Base-by-base conservation (phyloP, 176 grass and related monocot genomes). In the Puccinellia tenuiflora region DNA sequence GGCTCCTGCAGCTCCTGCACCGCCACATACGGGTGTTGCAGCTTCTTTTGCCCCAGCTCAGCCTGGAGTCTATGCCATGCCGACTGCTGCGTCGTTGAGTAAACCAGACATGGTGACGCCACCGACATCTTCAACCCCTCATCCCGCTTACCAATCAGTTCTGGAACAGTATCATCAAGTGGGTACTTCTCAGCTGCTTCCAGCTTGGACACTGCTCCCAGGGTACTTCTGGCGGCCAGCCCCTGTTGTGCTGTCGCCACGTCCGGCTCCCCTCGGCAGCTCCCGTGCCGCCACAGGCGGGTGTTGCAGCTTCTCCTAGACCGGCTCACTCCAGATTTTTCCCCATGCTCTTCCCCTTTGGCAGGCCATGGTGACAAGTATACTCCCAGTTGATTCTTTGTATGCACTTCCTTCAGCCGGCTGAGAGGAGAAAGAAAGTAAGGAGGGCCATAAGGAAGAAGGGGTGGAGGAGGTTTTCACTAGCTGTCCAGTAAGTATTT, bases 371-470 rank as follows among this genome's bases (percentile, higher is more conserved):
- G 25, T 50, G 45, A 51, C 25, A 74, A 31, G 70, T 74, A 74
- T 73, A 73, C 69, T 73, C 43, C 69, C 26, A 73, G 16, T 50
- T 46, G 42, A 74, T 74, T 29, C 70, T 74, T 74, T 74, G 70
- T 48, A 74, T 74, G 26, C 45, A 14, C 70, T 73, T 73, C 26
- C 42, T 50, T 73, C 43, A 50, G 25, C 43, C 3, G 7, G 15
- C 25, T 9, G 14, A 50, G 70, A 31, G 70, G 70, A 18, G 43
- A 22, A 50, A 73, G 70, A 50, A 8, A 73, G 70, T 17, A 37
- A 50, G 26, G 24, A 26, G 26, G 70, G 45, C n/a, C 31, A 74
- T 31, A 45, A 48, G 26, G 70, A 31, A 31, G 26, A 30, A 74
- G 45, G 29, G 43, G 70, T 50, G 45, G 70, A 73, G 69, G 43